Conservation (phyloP, 2,329 filamentous ascomycete genomes). For the Lomentospora prolificans region DNA sequence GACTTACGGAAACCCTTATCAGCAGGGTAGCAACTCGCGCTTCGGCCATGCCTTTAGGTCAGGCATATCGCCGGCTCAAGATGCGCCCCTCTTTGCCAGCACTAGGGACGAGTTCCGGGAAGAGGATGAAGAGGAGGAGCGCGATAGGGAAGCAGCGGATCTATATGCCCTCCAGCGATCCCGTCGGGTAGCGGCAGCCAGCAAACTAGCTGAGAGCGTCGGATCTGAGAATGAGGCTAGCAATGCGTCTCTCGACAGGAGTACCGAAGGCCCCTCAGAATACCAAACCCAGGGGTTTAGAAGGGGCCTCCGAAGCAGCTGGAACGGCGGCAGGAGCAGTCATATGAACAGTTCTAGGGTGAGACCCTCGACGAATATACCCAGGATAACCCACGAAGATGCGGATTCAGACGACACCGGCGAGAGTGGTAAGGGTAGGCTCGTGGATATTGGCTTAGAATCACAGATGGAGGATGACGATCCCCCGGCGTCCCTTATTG, state of each 20-base stretch:
- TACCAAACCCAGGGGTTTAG: constrained; percentile 17
- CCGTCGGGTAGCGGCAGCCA: constrained; percentile 75
- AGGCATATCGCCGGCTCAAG: constrained; percentile 59
- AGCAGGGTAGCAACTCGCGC: constrained; percentile 62
- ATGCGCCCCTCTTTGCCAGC: constrained; percentile 91
- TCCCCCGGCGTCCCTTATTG: constrained; percentile 49
- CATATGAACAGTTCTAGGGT: constrained; percentile 11
- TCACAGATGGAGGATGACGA: constrained; percentile 51
- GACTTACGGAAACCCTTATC: constrained; percentile 65
- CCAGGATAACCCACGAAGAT: background rate
- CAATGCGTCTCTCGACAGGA: constrained; percentile 42
- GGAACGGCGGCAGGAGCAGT: constrained; percentile 40
- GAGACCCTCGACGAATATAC: background rate
- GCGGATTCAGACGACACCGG: background rate
- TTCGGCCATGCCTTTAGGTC: constrained; percentile 71
- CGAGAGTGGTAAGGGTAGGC: constrained; percentile 44
- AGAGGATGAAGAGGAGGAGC: constrained; percentile 86
- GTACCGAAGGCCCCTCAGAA: constrained; percentile 15
- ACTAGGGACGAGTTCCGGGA: constrained; percentile 83
- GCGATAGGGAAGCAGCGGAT: constrained; percentile 86
- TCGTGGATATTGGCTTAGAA: constrained; percentile 83
- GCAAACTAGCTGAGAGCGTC: constrained; percentile 73
- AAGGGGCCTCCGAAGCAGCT: constrained; percentile 53
- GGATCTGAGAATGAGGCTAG: constrained; percentile 69
- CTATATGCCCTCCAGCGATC: constrained; percentile 86